Percentiles rank a stretch among this genome's conserved stretches.
phyloP scores from a whole-genome alignment of 2,329 filamentous ascomycete species.

The Kalaharituber pfeilii region DNA sequence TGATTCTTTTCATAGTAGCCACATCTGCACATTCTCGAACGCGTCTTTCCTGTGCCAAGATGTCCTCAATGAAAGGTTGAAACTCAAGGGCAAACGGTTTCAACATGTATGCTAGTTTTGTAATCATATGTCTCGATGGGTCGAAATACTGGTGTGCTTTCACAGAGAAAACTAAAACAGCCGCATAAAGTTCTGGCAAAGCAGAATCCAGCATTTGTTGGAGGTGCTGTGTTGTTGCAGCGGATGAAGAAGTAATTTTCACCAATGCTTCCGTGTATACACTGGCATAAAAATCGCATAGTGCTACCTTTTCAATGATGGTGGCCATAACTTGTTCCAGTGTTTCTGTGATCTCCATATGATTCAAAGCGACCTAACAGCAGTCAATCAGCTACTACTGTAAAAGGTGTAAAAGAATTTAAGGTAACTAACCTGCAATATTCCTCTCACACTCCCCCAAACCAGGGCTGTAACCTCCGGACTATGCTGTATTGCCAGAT shows the following conservation, averaged over 20 bases:
- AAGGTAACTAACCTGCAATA: slow-evolving; percentile 6
- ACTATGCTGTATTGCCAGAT: slow-evolving; percentile 5
- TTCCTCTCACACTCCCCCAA: slow-evolving; percentile 7
- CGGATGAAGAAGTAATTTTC: background rate
- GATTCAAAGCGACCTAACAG: slow-evolving; percentile 2
- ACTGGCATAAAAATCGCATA: background rate
- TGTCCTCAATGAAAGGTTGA: too few relatives aligned
- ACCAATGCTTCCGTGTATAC: background rate
- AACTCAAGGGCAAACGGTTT: too few relatives aligned
- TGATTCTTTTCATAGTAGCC: too few relatives aligned
- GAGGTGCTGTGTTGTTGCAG: background rate
- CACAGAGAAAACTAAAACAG: slow-evolving; percentile 4
- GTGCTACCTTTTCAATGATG: background rate
- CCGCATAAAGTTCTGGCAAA: slow-evolving; percentile 4
- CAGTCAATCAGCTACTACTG: background rate
- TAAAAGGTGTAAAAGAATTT: too few relatives aligned
- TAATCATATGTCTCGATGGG: background rate
- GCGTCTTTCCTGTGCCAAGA: too few relatives aligned
- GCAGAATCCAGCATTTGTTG: background rate
- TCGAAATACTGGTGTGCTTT: slow-evolving; percentile 4
- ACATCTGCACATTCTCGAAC: too few relatives aligned
- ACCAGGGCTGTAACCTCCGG: slow-evolving; percentile 2
- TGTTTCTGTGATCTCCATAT: slow-evolving; percentile 6
- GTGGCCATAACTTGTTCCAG: background rate
- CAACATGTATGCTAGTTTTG: too few relatives aligned